Evolutionary conservation across 2,329 filamentous ascomycete genomes (phyloP), one percentile per base, ranked within the genome.

Genomic region (Penicillium occitanis): DNA sequence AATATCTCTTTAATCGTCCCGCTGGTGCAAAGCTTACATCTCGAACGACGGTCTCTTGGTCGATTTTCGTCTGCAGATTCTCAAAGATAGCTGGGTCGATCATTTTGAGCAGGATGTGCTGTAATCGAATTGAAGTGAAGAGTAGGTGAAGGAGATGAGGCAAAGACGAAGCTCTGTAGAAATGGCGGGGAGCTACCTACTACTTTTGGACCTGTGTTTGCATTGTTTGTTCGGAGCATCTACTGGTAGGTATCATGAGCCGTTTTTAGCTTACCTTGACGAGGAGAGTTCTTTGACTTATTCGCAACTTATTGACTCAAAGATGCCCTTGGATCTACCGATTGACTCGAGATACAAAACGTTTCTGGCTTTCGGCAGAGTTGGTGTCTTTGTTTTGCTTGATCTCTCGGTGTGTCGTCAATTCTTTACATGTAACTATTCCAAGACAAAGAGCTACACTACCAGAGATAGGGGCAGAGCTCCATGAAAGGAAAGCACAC

Each of bases 1-100:
- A 60, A 17, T 53, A 53, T 40, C 68, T 60, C 30, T 6, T 44
- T 46, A 51, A 48, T 11, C 14, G 22, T 25, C 37, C 5, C 7
- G 14, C 65, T 63, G n/a, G 73, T 37, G 17, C 44, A 10, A 25
- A 48, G 70, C 75, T 74, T 75, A 88, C 87, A 76, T 98, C 94
- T 73, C 91, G 88, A 64, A 96, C 88, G 64, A 86, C 84, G 8
- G 87, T 85, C 76, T 98, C 95, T 78, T 96, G 90, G 72, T 98
- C 95, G 72, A 97, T 92, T 78, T 93, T 93, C 67, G 86, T 83
- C 80, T 97, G 94, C 68, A 99, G 88, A 72, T 90, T 86, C 74
- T 93, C 88, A 79, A 98, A 97, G 77, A 98, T 91, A 70, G 86
- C 85, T 67, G 91, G 90, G 77, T 96, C 90, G 73, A 95, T 88